These are phyloP conservation scores for Mariannaea sp. DNA, from an alignment of 2,329 filamentous ascomycete species.

Conservation along the genomic window DNA sequence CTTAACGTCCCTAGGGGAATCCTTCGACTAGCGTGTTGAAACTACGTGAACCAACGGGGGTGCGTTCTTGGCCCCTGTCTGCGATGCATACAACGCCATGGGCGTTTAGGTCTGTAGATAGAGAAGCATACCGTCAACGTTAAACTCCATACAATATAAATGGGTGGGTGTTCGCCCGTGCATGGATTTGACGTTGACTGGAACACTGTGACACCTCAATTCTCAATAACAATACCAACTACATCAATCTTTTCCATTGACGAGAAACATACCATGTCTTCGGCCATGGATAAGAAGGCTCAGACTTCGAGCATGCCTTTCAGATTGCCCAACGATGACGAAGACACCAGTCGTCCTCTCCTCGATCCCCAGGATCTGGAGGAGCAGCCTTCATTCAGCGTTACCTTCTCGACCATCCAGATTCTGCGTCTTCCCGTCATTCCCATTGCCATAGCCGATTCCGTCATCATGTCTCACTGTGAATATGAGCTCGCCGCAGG, in stretches of 20 bases:
- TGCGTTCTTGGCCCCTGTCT: no score
- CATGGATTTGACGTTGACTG: not conserved
- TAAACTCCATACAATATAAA: no score
- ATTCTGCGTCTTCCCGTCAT: constrained; percentile 23
- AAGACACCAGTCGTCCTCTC: constrained; percentile 26
- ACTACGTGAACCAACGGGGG: not conserved
- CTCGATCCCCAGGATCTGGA: constrained; percentile 23
- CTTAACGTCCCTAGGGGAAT: not conserved
- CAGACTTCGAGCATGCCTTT: not conserved
- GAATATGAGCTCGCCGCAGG: not conserved
- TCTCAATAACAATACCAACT: not conserved
- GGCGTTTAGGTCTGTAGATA: no score
- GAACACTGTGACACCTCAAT: not conserved
- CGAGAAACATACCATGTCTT: not conserved
- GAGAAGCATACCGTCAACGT: no score
- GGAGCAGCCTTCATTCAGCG: constrained; percentile 12
- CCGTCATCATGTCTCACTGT: constrained; percentile 18
- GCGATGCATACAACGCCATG: no score
- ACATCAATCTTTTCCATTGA: no score
- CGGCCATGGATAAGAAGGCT: constrained; percentile 5
- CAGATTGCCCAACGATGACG: constrained; percentile 25
- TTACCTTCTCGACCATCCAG: constrained; percentile 27
- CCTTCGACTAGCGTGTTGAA: not conserved
- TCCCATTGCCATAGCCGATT: constrained; percentile 24
- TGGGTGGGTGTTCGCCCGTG: not conserved